A percentile compares a stretch with the other conserved stretches of the same genome.
These are phyloP conservation scores for Citrullus mucosospermus DNA, from an alignment of 306 rosid species.

Conservation along the genomic window DNA sequence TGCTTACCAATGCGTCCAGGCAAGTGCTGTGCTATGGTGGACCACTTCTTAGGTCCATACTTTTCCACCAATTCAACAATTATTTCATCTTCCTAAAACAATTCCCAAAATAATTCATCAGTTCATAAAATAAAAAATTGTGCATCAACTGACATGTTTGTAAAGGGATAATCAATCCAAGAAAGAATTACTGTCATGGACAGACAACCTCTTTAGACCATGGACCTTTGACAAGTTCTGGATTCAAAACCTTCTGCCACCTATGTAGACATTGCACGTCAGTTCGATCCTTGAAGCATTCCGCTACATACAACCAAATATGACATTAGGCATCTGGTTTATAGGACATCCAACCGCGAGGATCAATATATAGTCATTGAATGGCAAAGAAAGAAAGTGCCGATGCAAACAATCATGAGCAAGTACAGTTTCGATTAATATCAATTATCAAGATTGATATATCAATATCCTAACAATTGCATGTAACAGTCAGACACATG, in stretches of 20 bases:
- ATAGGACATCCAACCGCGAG: background rate
- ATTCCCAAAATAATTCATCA: background rate
- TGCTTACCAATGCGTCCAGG: slow-evolving; percentile 99
- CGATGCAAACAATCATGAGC: background rate
- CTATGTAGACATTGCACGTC: slow-evolving; percentile 99
- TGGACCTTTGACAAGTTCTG: slow-evolving; percentile 97
- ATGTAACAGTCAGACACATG: background rate
- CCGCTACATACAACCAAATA: slow-evolving; percentile 49
- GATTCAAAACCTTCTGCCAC: slow-evolving; percentile 99
- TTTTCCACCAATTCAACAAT: slow-evolving; percentile 64
- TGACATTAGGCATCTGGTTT: slow-evolving; percentile 16
- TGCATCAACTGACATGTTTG: background rate
- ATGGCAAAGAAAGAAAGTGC: background rate
- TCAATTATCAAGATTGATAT: background rate
- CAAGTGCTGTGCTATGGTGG: slow-evolving; percentile 87
- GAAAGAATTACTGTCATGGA: background rate
- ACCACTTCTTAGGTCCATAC: slow-evolving; percentile 98
- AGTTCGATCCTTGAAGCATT: slow-evolving; percentile 96
- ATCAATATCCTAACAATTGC: background rate
- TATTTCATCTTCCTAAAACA: slow-evolving; percentile 76
- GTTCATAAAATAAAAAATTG: background rate
- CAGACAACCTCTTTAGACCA: slow-evolving; percentile 96
- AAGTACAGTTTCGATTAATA: background rate
- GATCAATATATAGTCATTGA: background rate
- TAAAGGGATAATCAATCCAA: background rate